Percentiles rank a stretch among this genome's conserved stretches.
phyloP scores from a whole-genome alignment of 1,284 basidiomycete species.

The Moesziomyces aphidis region DNA sequence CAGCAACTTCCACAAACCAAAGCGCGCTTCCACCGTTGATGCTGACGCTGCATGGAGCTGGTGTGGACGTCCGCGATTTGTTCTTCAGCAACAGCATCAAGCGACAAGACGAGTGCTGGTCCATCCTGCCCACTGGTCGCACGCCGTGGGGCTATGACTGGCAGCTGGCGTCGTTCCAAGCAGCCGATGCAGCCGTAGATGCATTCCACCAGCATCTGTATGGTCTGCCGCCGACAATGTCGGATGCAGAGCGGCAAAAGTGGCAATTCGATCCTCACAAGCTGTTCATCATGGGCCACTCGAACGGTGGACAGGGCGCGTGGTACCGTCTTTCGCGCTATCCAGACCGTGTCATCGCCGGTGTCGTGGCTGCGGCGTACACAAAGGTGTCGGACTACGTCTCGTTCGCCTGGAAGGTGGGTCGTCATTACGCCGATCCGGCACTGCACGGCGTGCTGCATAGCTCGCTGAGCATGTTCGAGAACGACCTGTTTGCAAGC shows the following conservation, averaged over 20 bases:
- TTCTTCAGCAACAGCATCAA: constrained; percentile 72
- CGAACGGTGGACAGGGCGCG: constrained; percentile 90
- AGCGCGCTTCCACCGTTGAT: constrained; percentile 70
- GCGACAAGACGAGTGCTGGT: constrained; percentile 75
- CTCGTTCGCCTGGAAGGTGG: constrained; percentile 74
- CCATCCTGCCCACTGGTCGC: constrained; percentile 77
- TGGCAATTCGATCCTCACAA: constrained; percentile 55
- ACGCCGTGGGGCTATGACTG: constrained; percentile 80
- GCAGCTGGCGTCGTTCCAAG: constrained; percentile 79
- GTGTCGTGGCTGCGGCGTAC: constrained; percentile 35
- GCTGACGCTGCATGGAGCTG: constrained; percentile 85
- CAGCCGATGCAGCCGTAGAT: constrained; percentile 76
- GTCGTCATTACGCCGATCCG: constrained; percentile 81
- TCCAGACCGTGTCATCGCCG: constrained; percentile 79
- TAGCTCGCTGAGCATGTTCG: constrained; percentile 79
- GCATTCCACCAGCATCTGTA: constrained; percentile 65
- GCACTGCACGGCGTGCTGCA: constrained; percentile 77
- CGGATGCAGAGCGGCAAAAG: constrained; percentile 6
- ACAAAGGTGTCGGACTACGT: constrained; percentile 80
- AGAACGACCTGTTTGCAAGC: constrained; percentile 84
- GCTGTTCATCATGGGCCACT: constrained; percentile 82
- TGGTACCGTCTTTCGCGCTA: constrained; percentile 82
- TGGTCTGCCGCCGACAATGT: constrained; percentile 21
- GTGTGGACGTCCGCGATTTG: constrained; percentile 73
- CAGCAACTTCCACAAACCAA: too few relatives aligned